These are phyloP conservation scores for Cylindrotheca fusiformis DNA, from an alignment of 108 stramenopile species.

Conservation along the genomic window DNA sequence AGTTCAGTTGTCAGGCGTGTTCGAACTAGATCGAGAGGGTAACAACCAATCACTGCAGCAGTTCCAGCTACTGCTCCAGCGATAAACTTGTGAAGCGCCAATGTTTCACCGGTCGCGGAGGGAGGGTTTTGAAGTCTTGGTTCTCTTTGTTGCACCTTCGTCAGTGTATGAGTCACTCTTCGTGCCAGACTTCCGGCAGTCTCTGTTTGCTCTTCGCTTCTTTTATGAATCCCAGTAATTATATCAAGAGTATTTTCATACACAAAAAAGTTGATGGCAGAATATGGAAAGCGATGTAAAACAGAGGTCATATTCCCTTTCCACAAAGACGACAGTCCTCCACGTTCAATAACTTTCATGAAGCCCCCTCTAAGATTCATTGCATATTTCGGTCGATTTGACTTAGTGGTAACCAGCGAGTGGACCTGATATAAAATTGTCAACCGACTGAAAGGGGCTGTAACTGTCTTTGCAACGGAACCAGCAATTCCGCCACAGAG, in stretches of 20 bases:
- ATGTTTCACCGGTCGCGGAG: conserved; percentile 6
- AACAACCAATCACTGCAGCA: conserved; percentile 85
- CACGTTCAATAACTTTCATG: conserved; percentile 79
- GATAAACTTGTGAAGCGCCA: conserved; percentile 65
- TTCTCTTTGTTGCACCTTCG: conserved; percentile 18
- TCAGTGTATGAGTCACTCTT: conserved; percentile 25
- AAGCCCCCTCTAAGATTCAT: conserved; percentile 65
- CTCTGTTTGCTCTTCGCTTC: conserved; percentile 46
- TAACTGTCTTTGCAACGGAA: conserved; percentile 89
- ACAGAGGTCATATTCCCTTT: conserved; percentile 92
- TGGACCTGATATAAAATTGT: conserved; percentile 93
- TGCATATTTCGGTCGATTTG: conserved; percentile 79
- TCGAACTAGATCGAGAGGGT: conserved; percentile 90
- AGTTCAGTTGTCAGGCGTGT: conserved; percentile 91
- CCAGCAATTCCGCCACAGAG: conserved; percentile 94
- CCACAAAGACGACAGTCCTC: conserved; percentile 86
- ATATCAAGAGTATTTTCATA: conserved; percentile 84
- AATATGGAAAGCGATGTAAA: conserved; percentile 92
- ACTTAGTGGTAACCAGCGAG: conserved; percentile 86
- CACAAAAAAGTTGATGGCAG: conserved; percentile 90
- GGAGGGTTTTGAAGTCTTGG: conserved; percentile 4
- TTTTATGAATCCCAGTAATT: conserved; percentile 46
- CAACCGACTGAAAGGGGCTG: conserved; percentile 86
- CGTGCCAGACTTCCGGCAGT: conserved; percentile 26
- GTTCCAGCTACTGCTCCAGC: conserved; percentile 86